Base-by-base conservation (phyloP, 2,329 filamentous ascomycete species). In the Colletotrichum kahawae region DNA sequence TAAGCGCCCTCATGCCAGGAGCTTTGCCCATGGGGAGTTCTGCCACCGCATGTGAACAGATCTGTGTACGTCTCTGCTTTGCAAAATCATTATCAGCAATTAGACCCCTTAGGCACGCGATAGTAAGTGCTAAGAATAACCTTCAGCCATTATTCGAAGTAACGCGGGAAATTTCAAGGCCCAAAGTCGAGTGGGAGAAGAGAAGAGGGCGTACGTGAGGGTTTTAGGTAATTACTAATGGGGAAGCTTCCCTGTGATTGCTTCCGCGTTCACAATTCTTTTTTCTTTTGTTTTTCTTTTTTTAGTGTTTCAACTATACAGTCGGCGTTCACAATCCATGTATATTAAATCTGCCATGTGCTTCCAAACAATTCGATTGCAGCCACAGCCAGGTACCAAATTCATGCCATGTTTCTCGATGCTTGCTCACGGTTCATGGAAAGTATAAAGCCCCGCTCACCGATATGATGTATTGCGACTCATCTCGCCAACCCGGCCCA, bases 21-120 rank as follows among this genome's bases (percentile, higher is more conserved):
- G 18, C 9, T 7, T n/a, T n/a, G 0, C 0, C 3, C 38, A 48
- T 48, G 18, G 4, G 4, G 0, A n/a, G 3, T n/a, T 48, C 5
- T n/a, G 12, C 38, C 5, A 48, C 18, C 18, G 4, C n/a, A n/a
- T n/a, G 18, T n/a, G 18, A 9, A 9, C 38, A 48, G 38, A 48
- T 48, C 29, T 29, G 29, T 7, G 29, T 29, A 29, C 29, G 29
- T 29, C 38, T 48, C 18, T 48, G 18, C 5, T 48, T 48, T n/a
- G 0, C 38, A 18, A 5, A 48, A n/a, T 12, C 18, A 48, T n/a
- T 4, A n/a, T n/a, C 18, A 10, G 38, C 18, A 5, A 48, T 48
- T 48, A 12, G 38, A n/a, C 18, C 38, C 38, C 38, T 48, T 9
- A n/a, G n/a, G 9, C 18, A 10, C 18, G 18, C 38, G 18, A 48